Base-by-base conservation (phyloP, 441 rosid species). In the Metrosideros polymorpha region DNA sequence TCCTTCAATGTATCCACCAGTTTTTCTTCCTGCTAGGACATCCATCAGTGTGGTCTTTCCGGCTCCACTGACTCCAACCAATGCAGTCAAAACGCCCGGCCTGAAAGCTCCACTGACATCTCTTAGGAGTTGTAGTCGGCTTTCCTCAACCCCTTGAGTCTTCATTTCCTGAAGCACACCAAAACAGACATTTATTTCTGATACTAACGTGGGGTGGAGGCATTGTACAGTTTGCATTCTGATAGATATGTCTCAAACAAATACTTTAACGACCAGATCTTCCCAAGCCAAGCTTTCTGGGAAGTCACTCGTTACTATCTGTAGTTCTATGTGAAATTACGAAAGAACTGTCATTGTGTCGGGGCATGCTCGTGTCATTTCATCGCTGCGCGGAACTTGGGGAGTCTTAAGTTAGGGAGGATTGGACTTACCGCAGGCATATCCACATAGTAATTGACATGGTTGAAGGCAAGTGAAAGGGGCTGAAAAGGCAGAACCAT, bases 41-140 rank as follows among this genome's bases (percentile, higher is more conserved):
- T 96, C 98, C 94, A 96, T 94, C 82, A 94, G 88, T 8, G 98
- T 96, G 10, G 98, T 96, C 91, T 96, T 96, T 27, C 98, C 98
- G 3, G 98, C 98, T 50, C 98, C 98, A 84, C 98, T 94, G 47
- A 95, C 96, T 9, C 98, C 98, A 83, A 96, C 93, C 39, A 95
- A 82, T 45, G 98, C 98, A 84, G 97, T 96, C 83, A 96, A 85
- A n/a, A 94, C 83, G n/a, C 98, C 96, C 2, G 97, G 98, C 85
- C 95, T 92, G 90, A 96, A 96, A 83, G 94, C 94, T 88, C 98
- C 96, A 42, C 97, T 94, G 61, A 93, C 95, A 47, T 92, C 90
- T 61, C 89, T 89, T 57, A 96, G 89, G 76, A 96, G 92, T 79
- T 95, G 96, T 14, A 96, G 94, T 27, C 92, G 93, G 71, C 88